These are phyloP conservation scores for Ricinus communis DNA, from an alignment of 345 rosid genomes.

Conservation along the genomic window DNA sequence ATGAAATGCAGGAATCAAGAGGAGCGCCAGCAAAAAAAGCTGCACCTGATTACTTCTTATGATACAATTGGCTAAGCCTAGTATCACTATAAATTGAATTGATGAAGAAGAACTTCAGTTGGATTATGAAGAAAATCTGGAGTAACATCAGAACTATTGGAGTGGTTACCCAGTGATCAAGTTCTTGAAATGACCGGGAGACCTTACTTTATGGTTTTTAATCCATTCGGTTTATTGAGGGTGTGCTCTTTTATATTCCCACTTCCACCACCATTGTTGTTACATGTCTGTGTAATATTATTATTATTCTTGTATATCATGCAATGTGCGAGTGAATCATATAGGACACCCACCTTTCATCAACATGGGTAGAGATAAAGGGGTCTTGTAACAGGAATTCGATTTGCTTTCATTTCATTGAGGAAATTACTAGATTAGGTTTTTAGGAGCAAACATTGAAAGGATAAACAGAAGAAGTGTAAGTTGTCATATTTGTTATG, in stretches of 20 bases:
- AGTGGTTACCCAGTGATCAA: conserved; percentile 17
- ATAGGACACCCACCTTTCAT: conserved; percentile 1
- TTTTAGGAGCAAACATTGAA: neutral
- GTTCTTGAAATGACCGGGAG: conserved; percentile 14
- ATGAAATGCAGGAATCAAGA: conserved; percentile 73
- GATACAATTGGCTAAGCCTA: conserved; percentile 21
- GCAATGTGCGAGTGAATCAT: conserved; percentile 1
- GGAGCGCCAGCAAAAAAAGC: conserved; percentile 86
- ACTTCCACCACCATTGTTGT: neutral
- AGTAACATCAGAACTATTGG: neutral
- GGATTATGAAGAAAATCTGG: conserved; percentile 4
- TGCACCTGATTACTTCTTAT: conserved; percentile 94
- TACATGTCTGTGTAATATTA: neutral
- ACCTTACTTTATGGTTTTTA: neutral
- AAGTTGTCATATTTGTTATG: neutral
- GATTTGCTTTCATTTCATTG: neutral
- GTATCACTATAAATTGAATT: conserved; percentile 3
- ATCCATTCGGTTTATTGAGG: neutral
- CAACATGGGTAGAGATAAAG: neutral
- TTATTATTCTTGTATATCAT: conserved; percentile 9
- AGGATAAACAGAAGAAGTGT: neutral
- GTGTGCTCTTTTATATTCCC: neutral
- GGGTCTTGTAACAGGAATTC: neutral
- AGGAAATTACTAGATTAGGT: neutral
- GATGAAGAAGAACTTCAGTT: conserved; percentile 6